These are phyloP conservation scores for Aspergillus latus DNA, from an alignment of 2,329 filamentous ascomycete species.

Conservation along the genomic window DNA sequence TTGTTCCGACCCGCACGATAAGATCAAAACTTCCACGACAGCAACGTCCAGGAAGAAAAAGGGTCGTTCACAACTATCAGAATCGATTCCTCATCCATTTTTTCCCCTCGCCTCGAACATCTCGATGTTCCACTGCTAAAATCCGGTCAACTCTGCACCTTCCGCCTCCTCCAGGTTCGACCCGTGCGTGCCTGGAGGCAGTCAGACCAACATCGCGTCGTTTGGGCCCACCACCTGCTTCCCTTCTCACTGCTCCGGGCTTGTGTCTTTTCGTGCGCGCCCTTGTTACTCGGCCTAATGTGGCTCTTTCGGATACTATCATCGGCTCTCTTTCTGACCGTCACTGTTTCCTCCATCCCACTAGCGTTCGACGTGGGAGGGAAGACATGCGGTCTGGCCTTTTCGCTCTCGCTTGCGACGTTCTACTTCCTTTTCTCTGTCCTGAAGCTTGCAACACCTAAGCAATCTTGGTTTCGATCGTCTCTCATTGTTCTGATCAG, in stretches of 20 bases:
- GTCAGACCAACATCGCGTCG: slow-evolving; percentile 1
- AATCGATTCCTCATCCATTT: neutral
- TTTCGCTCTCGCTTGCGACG: slow-evolving; percentile 81
- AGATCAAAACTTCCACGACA: slow-evolving; percentile 20
- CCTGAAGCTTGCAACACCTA: slow-evolving; percentile 77
- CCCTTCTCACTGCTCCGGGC: slow-evolving; percentile 8
- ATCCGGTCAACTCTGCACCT: slow-evolving; percentile 12
- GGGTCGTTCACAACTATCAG: neutral
- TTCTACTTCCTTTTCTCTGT: slow-evolving; percentile 90
- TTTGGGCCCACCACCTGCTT: slow-evolving; percentile 8
- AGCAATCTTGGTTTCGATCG: slow-evolving; percentile 71
- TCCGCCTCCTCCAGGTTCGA: slow-evolving; percentile 6
- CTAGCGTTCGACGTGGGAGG: slow-evolving; percentile 98
- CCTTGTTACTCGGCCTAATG: slow-evolving; percentile 54
- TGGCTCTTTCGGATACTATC: slow-evolving; percentile 79
- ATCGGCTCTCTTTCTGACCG: slow-evolving; percentile 81
- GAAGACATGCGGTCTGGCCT: slow-evolving; percentile 87
- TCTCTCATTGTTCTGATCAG: slow-evolving; percentile 68
- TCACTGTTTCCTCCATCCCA: slow-evolving; percentile 92
- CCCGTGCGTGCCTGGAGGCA: slow-evolving; percentile 1
- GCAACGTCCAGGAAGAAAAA: slow-evolving; percentile 1
- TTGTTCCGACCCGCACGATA: slow-evolving; percentile 22
- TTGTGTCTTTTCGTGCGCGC: neutral
- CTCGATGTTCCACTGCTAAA: slow-evolving; percentile 15
- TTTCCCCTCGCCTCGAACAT: neutral